Conservation (phyloP, 1,139 yeast species). For the Kodamaea plutei region DNA sequence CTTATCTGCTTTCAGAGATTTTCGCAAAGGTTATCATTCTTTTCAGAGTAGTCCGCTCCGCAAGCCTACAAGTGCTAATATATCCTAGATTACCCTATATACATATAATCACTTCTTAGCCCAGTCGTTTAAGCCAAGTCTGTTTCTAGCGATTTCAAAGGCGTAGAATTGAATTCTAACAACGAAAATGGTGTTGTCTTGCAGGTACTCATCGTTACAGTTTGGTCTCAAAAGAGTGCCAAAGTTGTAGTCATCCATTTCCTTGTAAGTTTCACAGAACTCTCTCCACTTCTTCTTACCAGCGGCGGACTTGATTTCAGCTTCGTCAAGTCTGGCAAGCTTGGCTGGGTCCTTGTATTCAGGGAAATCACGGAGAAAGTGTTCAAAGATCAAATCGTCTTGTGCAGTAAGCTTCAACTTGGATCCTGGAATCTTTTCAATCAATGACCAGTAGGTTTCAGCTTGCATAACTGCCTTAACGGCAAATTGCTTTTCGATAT, state of each 20-base stretch:
- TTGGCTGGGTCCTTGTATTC: slow-evolving; percentile 63
- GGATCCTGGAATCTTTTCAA: slow-evolving; percentile 73
- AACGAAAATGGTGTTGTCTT: slow-evolving; percentile 81
- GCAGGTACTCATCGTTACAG: slow-evolving; percentile 69
- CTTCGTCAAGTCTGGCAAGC: slow-evolving; percentile 62
- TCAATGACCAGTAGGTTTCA: slow-evolving; percentile 85
- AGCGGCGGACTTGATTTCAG: slow-evolving; percentile 69
- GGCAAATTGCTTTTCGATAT: slow-evolving; percentile 92
- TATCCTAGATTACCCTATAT: too few species aligned
- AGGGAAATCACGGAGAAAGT: slow-evolving; percentile 73
- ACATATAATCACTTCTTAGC: slow-evolving; percentile 33
- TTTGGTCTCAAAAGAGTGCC: slow-evolving; percentile 86
- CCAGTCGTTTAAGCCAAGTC: slow-evolving; percentile 92
- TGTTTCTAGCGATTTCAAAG: slow-evolving; percentile 90
- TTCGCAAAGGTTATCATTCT: too few species aligned
- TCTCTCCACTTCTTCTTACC: slow-evolving; percentile 92
- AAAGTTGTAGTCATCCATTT: slow-evolving; percentile 86
- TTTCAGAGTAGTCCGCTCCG: too few species aligned
- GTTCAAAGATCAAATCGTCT: slow-evolving; percentile 79
- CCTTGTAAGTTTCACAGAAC: slow-evolving; percentile 79
- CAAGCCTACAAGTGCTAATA: too few species aligned
- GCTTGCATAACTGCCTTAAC: slow-evolving; percentile 97
- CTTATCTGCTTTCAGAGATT: too few species aligned
- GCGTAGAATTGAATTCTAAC: slow-evolving; percentile 94
- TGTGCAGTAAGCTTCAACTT: slow-evolving; percentile 69